Percentiles rank a stretch among this genome's conserved stretches.
Evolutionary conservation across 2,329 filamentous ascomycete species (phyloP).

Genomic region (Fusarium torulosum): DNA sequence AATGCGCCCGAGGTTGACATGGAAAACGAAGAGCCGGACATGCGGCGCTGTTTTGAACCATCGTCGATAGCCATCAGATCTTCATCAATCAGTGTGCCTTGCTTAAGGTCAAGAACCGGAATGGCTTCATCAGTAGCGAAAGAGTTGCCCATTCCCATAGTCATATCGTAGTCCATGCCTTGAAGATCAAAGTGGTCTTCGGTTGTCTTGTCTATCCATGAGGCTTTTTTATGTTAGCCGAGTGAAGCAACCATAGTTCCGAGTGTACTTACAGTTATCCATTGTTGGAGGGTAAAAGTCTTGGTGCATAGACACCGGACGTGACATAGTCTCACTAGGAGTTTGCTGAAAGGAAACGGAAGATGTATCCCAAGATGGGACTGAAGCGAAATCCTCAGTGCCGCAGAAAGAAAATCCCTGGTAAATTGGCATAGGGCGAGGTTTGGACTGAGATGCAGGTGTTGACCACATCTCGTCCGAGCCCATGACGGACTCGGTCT

Average conservation of each 20-base stretch:
- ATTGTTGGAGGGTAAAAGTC: slow-evolving; percentile 66
- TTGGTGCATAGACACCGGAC: slow-evolving; percentile 69
- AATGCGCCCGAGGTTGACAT: slow-evolving; percentile 75
- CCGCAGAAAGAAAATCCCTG: slow-evolving; percentile 72
- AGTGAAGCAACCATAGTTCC: neutral
- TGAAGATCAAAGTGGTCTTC: slow-evolving; percentile 70
- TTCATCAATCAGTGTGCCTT: slow-evolving; percentile 61
- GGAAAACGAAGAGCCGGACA: slow-evolving; percentile 80
- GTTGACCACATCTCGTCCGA: slow-evolving; percentile 67
- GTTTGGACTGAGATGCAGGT: slow-evolving; percentile 64
- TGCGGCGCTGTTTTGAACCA: slow-evolving; percentile 68
- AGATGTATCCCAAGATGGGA: slow-evolving; percentile 70
- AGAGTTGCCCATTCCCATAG: slow-evolving; percentile 71
- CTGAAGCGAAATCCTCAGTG: slow-evolving; percentile 64
- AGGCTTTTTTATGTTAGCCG: slow-evolving; percentile 45
- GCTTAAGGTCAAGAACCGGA: slow-evolving; percentile 71
- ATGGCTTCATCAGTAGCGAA: slow-evolving; percentile 73
- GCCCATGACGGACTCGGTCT: slow-evolving; percentile 61
- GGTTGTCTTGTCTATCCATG: slow-evolving; percentile 67
- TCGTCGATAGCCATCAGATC: slow-evolving; percentile 65
- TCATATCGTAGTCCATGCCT: slow-evolving; percentile 67
- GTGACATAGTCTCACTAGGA: slow-evolving; percentile 64
- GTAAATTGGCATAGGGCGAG: slow-evolving; percentile 70
- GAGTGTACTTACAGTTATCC: slow-evolving; percentile 61
- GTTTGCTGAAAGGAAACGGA: slow-evolving; percentile 64